phyloP scores from a whole-genome alignment of 2,329 filamentous ascomycete species.

The Didymella keratinophila region DNA sequence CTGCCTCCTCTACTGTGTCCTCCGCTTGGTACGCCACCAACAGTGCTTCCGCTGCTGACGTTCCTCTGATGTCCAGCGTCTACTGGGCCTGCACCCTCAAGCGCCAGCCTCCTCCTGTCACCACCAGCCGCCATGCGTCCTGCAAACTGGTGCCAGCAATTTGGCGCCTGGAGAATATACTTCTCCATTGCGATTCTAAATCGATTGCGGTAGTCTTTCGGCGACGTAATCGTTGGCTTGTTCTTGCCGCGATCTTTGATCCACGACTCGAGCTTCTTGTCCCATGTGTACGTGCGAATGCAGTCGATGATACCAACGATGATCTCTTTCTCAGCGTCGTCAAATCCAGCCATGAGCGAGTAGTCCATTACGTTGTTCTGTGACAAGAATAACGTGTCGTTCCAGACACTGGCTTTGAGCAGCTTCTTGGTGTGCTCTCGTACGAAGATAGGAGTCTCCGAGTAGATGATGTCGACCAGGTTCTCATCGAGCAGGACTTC shows the following conservation, averaged over 20 bases:
- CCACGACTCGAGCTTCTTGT: slow-evolving; percentile 99
- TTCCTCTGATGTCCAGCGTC: slow-evolving; percentile 26
- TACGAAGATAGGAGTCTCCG: slow-evolving; percentile 89
- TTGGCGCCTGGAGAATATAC: slow-evolving; percentile 78
- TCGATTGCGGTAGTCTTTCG: slow-evolving; percentile 95
- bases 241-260: slow-evolving; percentile 95
- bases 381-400: slow-evolving; percentile 94
- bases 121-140: slow-evolving; percentile 35
- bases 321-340: slow-evolving; percentile 86
- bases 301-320: slow-evolving; percentile 97
- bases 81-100: slow-evolving; percentile 21
- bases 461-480: slow-evolving; percentile 97
- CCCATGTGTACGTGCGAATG: slow-evolving; percentile 98
- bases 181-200: slow-evolving; percentile 97
- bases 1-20: slow-evolving; percentile 15
- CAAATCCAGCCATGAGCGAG: slow-evolving; percentile 96
- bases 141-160: slow-evolving; percentile 76
- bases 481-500: slow-evolving; percentile 98
- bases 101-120: slow-evolving; percentile 24
- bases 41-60: slow-evolving; percentile 26
- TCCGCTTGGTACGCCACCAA: slow-evolving; percentile 10
- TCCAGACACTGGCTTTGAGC: slow-evolving; percentile 90
- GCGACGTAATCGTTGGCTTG: slow-evolving; percentile 92
- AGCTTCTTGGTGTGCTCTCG: slow-evolving; percentile 96
- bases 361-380: slow-evolving; percentile 99